Conservation (phyloP, 2,329 filamentous ascomycete species). For the Aspergillus clavatus region DNA sequence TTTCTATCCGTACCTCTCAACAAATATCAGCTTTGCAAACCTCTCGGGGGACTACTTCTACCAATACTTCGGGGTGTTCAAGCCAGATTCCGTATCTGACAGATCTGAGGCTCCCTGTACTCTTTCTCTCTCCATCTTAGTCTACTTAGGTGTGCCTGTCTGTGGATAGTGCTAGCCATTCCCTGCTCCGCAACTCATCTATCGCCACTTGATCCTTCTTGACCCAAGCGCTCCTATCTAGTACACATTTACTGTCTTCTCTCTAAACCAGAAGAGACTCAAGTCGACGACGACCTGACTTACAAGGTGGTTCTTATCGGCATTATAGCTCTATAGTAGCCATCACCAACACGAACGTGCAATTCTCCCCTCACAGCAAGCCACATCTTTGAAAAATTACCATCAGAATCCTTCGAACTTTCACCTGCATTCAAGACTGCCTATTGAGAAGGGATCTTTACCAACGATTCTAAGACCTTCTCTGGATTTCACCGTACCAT, state of each 20-base stretch:
- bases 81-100: neutral
- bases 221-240: too few species aligned
- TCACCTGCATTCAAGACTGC: too few species aligned
- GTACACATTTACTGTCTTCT: neutral
- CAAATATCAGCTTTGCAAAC: neutral
- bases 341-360: neutral
- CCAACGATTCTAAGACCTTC: too few species aligned
- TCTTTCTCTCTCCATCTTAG: neutral
- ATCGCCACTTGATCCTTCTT: neutral
- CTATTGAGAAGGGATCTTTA: too few species aligned
- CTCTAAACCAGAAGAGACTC: neutral
- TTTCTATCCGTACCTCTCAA: neutral
- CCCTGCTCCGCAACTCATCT: too few species aligned
- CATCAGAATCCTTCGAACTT: too few species aligned
- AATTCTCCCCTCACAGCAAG: neutral
- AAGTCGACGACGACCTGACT: neutral
- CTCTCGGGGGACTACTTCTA: neutral
- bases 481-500: too few species aligned
- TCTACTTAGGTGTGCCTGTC: neutral
- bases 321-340: neutral
- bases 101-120: neutral
- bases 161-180: neutral
- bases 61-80: neutral
- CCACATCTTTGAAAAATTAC: neutral
- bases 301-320: neutral